Conservation (phyloP, 2,329 filamentous ascomycete genomes). For the Colletotrichum higginsianum region DNA sequence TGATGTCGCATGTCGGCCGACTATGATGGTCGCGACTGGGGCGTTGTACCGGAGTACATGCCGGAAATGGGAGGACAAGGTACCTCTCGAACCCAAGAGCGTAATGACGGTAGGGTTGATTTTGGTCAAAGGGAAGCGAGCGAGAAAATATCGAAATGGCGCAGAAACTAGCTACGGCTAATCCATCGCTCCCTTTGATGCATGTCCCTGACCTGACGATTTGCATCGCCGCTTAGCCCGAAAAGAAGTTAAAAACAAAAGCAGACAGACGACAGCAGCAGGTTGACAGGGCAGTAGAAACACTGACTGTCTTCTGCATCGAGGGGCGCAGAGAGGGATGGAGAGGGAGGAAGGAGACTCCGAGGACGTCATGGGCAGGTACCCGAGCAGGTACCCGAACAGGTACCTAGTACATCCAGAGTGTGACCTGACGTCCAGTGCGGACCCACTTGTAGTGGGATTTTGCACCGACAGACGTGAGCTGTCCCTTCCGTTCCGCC, state of each 20-base stretch:
- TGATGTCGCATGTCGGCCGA: slow-evolving; percentile 41
- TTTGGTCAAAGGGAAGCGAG: slow-evolving; percentile 12
- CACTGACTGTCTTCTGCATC: not conserved
- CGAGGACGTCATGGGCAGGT: slow-evolving; percentile 32
- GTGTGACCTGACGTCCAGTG: slow-evolving; percentile 40
- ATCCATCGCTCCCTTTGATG: slow-evolving; percentile 20
- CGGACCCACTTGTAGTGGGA: slow-evolving; percentile 44
- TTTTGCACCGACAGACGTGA: slow-evolving; percentile 44
- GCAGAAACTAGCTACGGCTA: slow-evolving; percentile 3
- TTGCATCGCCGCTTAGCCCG: not conserved
- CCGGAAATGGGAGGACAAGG: not conserved
- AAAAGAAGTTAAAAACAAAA: slow-evolving; percentile 1
- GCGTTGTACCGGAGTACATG: slow-evolving; percentile 27
- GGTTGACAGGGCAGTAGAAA: too few species aligned
- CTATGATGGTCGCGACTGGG: slow-evolving; percentile 19
- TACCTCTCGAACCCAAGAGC: slow-evolving; percentile 19
- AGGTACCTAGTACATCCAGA: slow-evolving; percentile 24
- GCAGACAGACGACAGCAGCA: not conserved
- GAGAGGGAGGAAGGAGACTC: slow-evolving; percentile 18
- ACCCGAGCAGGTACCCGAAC: not conserved
- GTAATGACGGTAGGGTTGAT: slow-evolving; percentile 15
- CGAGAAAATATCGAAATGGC: slow-evolving; percentile 8
- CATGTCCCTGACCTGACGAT: not conserved
- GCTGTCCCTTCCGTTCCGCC: slow-evolving; percentile 43
- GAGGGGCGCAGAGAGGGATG: not conserved